Evolutionary conservation across 1,284 basidiomycete species (phyloP).

Genomic region (Fomitopsis betulina): DNA sequence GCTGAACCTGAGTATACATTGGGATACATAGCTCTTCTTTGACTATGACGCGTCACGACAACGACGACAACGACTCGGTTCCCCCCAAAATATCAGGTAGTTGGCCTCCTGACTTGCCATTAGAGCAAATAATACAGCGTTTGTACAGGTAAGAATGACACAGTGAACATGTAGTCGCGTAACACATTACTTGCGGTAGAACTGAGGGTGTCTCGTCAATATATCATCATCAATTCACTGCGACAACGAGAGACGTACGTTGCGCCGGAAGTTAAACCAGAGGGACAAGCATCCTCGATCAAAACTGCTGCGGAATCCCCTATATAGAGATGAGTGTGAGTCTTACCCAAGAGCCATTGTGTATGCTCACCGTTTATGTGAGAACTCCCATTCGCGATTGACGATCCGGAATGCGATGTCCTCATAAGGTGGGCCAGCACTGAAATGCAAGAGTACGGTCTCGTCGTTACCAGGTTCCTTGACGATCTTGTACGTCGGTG

Average conservation of each 20-base stretch:
- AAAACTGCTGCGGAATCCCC: slow-evolving; percentile 82
- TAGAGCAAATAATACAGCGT: no score
- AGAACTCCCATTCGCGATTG: slow-evolving; percentile 97
- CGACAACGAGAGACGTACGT: slow-evolving; percentile 46
- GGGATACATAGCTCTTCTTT: no score
- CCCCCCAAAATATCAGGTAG: no score
- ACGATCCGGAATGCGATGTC: slow-evolving; percentile 99
- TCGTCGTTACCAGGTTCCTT: slow-evolving; percentile 92
- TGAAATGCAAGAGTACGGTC: slow-evolving; percentile 91
- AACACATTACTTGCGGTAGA: slow-evolving; percentile 58
- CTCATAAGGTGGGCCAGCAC: slow-evolving; percentile 97
- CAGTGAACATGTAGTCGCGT: background rate
- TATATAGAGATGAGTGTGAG: slow-evolving; percentile 24
- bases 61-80: no score
- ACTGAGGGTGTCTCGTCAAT: slow-evolving; percentile 37
- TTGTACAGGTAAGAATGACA: no score
- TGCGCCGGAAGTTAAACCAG: slow-evolving; percentile 86
- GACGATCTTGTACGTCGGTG: slow-evolving; percentile 92
- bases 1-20: no score
- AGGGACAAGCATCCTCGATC: slow-evolving; percentile 81
- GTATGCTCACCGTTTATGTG: slow-evolving; percentile 76
- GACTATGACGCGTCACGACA: no score
- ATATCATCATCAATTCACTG: slow-evolving; percentile 3
- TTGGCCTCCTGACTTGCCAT: no score
- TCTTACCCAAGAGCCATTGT: background rate